Evolutionary conservation across 495 filamentous ascomycete species (phyloP).

Genomic region (Aspergillus funiculosus): DNA sequence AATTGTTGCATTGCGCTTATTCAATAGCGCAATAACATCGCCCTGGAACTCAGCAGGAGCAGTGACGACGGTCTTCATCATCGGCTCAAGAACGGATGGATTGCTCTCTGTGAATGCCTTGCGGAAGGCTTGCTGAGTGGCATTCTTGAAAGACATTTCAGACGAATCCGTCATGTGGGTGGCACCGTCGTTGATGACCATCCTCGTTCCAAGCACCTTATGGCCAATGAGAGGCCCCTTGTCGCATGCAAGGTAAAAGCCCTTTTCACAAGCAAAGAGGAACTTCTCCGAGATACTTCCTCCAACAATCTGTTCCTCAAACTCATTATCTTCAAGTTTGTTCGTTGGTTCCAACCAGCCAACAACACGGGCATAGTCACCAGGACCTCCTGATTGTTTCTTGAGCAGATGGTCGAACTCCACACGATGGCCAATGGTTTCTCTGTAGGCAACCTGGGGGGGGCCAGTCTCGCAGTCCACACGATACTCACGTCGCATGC

Average conservation of each 20-base stretch:
- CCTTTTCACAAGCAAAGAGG: conserved; percentile 92
- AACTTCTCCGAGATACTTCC: conserved; percentile 95
- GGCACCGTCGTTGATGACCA: conserved; percentile 95
- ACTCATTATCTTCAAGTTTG: conserved; percentile 67
- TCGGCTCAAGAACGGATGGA: conserved; percentile 81
- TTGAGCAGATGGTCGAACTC: conserved; percentile 91
- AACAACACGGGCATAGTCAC: conserved; percentile 90
- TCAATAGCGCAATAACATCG: conserved; percentile 86
- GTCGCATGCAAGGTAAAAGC: conserved; percentile 76
- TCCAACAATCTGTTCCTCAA: conserved; percentile 80
- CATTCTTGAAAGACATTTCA: conserved; percentile 96
- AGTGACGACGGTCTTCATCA: conserved; percentile 97
- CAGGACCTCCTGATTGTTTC: conserved; percentile 94
- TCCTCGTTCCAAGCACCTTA: conserved; percentile 78
- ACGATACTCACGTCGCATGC: conserved; percentile 94
- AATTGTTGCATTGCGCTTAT: conserved; percentile 93
- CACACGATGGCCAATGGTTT: conserved; percentile 73
- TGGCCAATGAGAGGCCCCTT: conserved; percentile 93
- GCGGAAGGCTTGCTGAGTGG: conserved; percentile 94
- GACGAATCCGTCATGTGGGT: conserved; percentile 98
- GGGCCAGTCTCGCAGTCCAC: conserved; percentile 94
- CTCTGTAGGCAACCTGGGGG: conserved; percentile 95
- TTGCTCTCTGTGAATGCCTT: conserved; percentile 79
- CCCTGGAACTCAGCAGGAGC: conserved; percentile 98
- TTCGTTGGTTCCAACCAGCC: conserved; percentile 88